Percentiles rank a stretch among this genome's conserved stretches.
Evolutionary conservation across 1,284 basidiomycete species (phyloP).

Genomic region (Meira miltonrushii): DNA sequence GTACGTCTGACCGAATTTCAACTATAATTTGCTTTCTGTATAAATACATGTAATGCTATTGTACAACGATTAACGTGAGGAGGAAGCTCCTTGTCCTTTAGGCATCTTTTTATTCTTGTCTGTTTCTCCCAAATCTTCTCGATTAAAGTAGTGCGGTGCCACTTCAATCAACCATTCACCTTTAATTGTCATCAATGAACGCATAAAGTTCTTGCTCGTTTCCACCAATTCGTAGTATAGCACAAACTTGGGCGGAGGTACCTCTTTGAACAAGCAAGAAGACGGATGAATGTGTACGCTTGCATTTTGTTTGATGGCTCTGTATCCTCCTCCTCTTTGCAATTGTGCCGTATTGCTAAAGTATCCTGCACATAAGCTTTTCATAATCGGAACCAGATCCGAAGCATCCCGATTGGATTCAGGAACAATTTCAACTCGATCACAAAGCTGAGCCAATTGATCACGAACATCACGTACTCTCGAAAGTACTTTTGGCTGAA

Average conservation of each 20-base stretch:
- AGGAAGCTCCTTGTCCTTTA: neutral
- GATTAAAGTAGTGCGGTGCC: constrained; percentile 11
- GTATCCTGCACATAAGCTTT: constrained; percentile 88
- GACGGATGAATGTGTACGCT: constrained; percentile 96
- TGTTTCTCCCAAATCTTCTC: constrained; percentile 10
- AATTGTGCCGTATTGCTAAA: constrained; percentile 74
- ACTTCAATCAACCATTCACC: constrained; percentile 84
- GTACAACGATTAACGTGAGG: neutral
- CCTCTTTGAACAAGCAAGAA: constrained; percentile 86
- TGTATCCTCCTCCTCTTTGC: constrained; percentile 58
- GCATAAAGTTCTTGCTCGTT: constrained; percentile 60
- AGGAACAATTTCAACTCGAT: constrained; percentile 83
- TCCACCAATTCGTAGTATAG: constrained; percentile 84
- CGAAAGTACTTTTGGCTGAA: constrained; percentile 87
- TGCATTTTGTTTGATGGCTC: constrained; percentile 80
- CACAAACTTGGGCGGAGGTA: constrained; percentile 79
- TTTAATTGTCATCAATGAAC: constrained; percentile 96
- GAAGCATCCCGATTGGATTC: constrained; percentile 79
- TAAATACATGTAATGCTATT: neutral
- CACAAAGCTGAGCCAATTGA: constrained; percentile 88
- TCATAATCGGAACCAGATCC: constrained; percentile 87
- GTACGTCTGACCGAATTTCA: constrained; percentile 4
- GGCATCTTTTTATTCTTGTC: constrained; percentile 10
- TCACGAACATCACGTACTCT: constrained; percentile 91
- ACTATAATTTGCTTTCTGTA: neutral